These are phyloP conservation scores for Thalassiosira allenii DNA, from an alignment of 352 stramenopile species.

Conservation along the genomic window DNA sequence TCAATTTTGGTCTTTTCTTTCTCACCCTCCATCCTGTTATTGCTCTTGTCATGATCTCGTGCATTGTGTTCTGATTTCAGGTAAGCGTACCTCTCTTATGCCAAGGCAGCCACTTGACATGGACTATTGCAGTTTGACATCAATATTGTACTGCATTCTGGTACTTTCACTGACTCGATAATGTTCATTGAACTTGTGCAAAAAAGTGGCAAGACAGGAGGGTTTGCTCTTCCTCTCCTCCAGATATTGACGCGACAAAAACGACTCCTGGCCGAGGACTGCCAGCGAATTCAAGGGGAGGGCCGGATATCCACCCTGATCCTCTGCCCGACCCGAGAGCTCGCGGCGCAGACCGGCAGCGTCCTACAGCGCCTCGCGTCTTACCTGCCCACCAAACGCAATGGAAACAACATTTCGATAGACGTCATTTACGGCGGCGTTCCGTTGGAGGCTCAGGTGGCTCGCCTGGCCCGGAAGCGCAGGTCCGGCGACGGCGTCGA, in stretches of 20 bases:
- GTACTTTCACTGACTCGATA: no score
- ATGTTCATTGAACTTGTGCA: no score
- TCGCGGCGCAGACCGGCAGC: conserved; percentile 97
- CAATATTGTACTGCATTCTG: no score
- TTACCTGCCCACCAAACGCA: conserved; percentile 42
- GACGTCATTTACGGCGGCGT: conserved; percentile 93
- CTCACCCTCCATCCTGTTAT: no score
- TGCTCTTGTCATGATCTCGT: no score
- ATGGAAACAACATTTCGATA: conserved; percentile 34
- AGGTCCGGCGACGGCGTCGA: conserved; percentile 84
- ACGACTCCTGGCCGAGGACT: conserved; percentile 14
- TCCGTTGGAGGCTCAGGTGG: conserved; percentile 92
- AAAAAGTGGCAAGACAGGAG: conserved; percentile 97
- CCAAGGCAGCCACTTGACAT: no score
- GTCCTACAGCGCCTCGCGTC: conserved; percentile 95
- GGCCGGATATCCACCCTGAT: conserved; percentile 88
- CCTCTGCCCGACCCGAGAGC: conserved; percentile 96
- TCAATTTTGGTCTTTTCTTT: no score
- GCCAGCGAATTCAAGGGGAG: conserved; percentile 3
- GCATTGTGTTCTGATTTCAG: no score
- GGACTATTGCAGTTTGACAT: no score
- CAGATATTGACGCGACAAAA: conserved; percentile 62
- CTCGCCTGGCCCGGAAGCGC: conserved; percentile 88
- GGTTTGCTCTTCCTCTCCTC: conserved; percentile 93
- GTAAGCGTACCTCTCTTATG: no score